phyloP scores from a whole-genome alignment of 1,284 basidiomycete species.

The Hypsizygus ulmarius region DNA sequence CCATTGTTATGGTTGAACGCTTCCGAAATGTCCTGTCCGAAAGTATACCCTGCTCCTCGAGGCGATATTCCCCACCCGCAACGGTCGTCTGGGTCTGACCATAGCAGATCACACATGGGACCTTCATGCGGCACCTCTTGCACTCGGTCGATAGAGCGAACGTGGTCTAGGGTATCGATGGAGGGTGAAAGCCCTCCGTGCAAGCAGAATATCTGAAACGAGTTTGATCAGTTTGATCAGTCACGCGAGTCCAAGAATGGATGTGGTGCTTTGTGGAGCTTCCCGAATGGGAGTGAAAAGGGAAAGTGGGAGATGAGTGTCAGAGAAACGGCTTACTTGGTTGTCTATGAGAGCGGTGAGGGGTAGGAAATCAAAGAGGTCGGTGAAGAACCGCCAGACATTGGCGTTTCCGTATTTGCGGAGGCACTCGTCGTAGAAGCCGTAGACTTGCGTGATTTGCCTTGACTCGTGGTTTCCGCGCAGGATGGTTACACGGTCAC shows the following conservation, averaged over 20 bases:
- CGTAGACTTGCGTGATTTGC: constrained; percentile 99
- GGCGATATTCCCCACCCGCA: constrained; percentile 99
- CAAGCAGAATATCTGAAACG: constrained; percentile 91
- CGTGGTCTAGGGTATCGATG: constrained; percentile 99
- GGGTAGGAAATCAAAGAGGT: constrained; percentile 97
- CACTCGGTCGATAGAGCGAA: constrained; percentile 96
- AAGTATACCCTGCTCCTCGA: constrained; percentile 98
- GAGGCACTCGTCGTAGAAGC: constrained; percentile 99
- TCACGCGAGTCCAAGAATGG: constrained; percentile 18
- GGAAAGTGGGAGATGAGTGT: not conserved
- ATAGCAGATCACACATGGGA: constrained; percentile 98
- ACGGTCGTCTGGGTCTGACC: constrained; percentile 99
- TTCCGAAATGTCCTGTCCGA: constrained; percentile 98
- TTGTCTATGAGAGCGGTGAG: constrained; percentile 98
- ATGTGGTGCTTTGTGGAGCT: not conserved
- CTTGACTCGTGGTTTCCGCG: constrained; percentile 98
- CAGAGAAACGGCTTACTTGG: constrained; percentile 66
- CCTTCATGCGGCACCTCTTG: constrained; percentile 99
- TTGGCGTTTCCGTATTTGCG: constrained; percentile 99
- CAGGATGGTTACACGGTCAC: constrained; percentile 96
- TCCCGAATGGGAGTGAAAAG: not conserved
- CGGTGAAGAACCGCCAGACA: constrained; percentile 99
- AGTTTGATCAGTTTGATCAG: constrained; percentile 19
- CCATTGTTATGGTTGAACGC: constrained; percentile 99
- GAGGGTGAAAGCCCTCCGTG: constrained; percentile 98